Evolutionary conservation across 1,284 basidiomycete species (phyloP), one percentile per base, ranked within the genome.

Genomic region (Meira nashicola): DNA sequence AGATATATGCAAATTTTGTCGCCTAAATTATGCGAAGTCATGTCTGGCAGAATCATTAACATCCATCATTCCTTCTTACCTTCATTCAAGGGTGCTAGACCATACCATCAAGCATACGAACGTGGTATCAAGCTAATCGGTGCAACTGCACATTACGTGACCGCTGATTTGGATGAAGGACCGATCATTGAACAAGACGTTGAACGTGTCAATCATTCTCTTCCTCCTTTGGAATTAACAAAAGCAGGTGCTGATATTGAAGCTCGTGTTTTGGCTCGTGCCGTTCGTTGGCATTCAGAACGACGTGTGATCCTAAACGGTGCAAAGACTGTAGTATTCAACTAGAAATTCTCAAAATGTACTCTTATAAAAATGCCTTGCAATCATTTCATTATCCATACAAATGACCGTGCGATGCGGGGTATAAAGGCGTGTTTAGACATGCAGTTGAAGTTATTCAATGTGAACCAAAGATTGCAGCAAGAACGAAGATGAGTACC

Each of bases 131-230:
- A 77, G 59, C 54, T 76, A 15, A 76, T 77, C 19, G 74, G 74
- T 48, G 75, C 75, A 8, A 77, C 75, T 8, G 70, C 74, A 2
- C 75, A 77, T 59, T 68, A 76, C 55, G 75, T 74, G 15, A 76
- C 75, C 0, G 55, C 62, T 39, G 74, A 74, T 49, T 56, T 77
- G 33, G 75, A 77, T 54, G 74, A 77, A 40, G 74, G 74, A 10
- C 74, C 74, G 2, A 77, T 77, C 53, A 77, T 77, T 51, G 73
- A 75, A 55, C 75, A 77, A 63, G 74, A 62, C 12, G 67, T 74
- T 10, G 69, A 75, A 58, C 57, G 69, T 19, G 75, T 77, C 51
- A 62, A 61, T 21, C 75, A 77, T 49, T 64, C 71, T 3, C 61
- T 68, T 62, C 62, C 64, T 6, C 74, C 75, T 0, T 58, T 59